Evolutionary conservation across 78 protist genomes (phyloP), one percentile per base, ranked within the genome.

Genomic region (Polysphondylium violaceum): DNA sequence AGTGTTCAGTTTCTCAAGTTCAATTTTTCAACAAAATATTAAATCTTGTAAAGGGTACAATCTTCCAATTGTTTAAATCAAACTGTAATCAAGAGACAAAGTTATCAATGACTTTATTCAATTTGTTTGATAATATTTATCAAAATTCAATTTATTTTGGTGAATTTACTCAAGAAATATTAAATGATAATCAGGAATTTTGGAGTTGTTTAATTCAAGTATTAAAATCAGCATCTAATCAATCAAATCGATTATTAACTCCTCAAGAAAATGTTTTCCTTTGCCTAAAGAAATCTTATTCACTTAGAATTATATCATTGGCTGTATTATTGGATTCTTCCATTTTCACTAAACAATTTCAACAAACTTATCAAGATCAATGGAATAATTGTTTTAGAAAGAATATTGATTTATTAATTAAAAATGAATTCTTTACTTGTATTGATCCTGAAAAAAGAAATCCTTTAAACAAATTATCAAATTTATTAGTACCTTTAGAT

Each of bases 71-170:
- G 16, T 69, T 69, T 8, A 43, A 36, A 33, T 16, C 19, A 44
- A 19, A 35, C 6, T 43, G 23, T 2, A 69, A 27, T 43, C 60
- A 69, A 27, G 36, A 69, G n/a, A n/a, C 55, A 3, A 58, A 69
- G 16, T 69, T 69, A 27, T 69, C 76, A 21, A 33, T 69, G 9
- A 50, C 41, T 16, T 16, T 78, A 16, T 64, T 50, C 6, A 44
- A 47, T 19, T 29, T 78, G 7, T 14, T 78, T 11, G 16, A 44
- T 6, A 61, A 64, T 23, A 44, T 78, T 19, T 69, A 78, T 65
- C 31, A 16, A 2, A 78, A 78, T 53, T 64, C 88, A 25, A 50
- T 78, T 23, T 78, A 78, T 33, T 78, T 47, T 44, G 73, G 43
- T 25, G 6, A 33, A 35, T 64, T 61, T 69, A 29, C 50, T 7